Evolutionary conservation across 352 stramenopile species (phyloP), one percentile per base, ranked within the genome.

Genomic region (Phytophthora syringae): DNA sequence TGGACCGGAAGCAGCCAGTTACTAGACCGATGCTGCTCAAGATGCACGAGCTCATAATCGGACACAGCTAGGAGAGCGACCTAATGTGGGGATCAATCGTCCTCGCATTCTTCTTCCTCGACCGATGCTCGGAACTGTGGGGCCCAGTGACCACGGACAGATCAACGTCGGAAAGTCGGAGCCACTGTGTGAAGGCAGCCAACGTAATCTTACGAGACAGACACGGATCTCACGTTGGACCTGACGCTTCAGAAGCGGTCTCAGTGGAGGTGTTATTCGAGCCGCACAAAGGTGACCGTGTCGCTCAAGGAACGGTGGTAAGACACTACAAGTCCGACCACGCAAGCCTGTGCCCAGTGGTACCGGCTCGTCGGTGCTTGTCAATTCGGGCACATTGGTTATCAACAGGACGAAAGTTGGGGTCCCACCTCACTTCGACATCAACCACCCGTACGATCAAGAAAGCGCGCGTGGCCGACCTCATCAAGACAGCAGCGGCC

Each of bases 1-100:
- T 77, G 59, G 59, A 73, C 42, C 18, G 63, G 55, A 73, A 73
- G 44, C 64, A 77, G 55, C 59, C 69, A 65, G 64, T 68, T 74
- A 77, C 64, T 77, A 70, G 45, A 71, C 28, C 54, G 25, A 70
- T 77, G 55, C 15, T 71, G 64, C 64, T 53, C 45, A 32, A 68
- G 20, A 62, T 70, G 55, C 60, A 27, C 12, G 58, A 73, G 59
- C 52, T 73, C 65, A 37, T 21, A 50, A 20, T 9, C 42, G 4
- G 15, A 6, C 42, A 28, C 21, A 20, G 32, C 21, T 3, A 7
- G 16, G 42, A 34, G 1, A 34, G 42, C 7, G 20, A 28, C 15
- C 21, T 34, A 2, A 12, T 50, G 42, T 32, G 40, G 30, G n/a
- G 30, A 30, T 62, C 43, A 5, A 53, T 62, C 30, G 21, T 48